Evolutionary conservation across 1,284 basidiomycete genomes (phyloP), one percentile per base, ranked within the genome.

Genomic region (Ceratobasidium sp.): DNA sequence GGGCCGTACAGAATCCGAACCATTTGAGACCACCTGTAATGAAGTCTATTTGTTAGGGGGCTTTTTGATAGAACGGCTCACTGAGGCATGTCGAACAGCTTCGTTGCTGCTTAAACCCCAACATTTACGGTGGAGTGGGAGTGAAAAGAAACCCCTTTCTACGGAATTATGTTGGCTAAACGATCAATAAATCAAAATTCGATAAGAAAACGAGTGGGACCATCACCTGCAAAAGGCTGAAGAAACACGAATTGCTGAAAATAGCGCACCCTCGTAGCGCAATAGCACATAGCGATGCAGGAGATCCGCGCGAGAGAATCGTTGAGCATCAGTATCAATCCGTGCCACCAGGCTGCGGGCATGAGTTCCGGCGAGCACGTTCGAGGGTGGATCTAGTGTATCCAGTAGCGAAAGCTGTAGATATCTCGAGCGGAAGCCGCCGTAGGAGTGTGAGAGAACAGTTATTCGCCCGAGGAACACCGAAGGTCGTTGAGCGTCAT

Each of bases 81-180:
- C 6, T 14, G 14, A 6, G 36, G 36, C 26, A 21, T 28, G 21
- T 10, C 26, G 23, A 52, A 52, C 16, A 23, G 14, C 26, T 52
- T 52, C n/a, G n/a, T 23, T 12, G n/a, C 3, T 28, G 12, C 4
- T 23, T 12, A 3, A 3, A 21, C 10, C 50, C 4, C 28, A 12
- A 28, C 50, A 21, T 52, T 52, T 23, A 52, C 50, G 26, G 50
- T 52, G 50, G 50, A 52, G 50, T 52, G 50, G 50, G 50, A 28
- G 50, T 23, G 26, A n/a, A 52, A 14, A 52, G n/a, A n/a, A n/a
- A n/a, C n/a, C n/a, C n/a, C n/a, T n/a, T 14, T 39, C 14, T 39
- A 39, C 36, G 36, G 36, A 14, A 39, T 39, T 39, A 14, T 6
- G 36, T 39, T 14, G 36, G 36, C 14, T 39, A 12, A 1, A 23